A percentile compares a stretch with the other conserved stretches of the same genome.
These are phyloP conservation scores for Diaporthe sp. DNA, from an alignment of 2,329 filamentous ascomycete genomes.

Conservation along the genomic window DNA sequence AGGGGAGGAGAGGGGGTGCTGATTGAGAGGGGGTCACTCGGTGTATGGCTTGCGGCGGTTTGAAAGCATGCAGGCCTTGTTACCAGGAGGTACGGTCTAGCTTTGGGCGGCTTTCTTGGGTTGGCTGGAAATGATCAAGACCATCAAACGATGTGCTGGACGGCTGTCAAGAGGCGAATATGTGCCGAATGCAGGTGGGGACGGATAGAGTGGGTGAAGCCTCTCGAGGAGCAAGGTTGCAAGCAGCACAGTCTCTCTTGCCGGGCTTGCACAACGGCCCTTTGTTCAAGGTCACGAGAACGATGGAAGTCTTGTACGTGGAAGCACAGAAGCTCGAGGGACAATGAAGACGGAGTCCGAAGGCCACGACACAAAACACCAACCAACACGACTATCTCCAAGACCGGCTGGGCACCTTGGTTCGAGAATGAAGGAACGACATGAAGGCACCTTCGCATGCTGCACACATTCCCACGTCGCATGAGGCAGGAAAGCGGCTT, in stretches of 20 bases:
- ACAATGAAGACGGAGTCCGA: neutral
- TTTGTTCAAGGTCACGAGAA: neutral
- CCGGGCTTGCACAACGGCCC: neutral
- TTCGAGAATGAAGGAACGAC: neutral
- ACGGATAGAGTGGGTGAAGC: neutral
- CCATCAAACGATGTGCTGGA: neutral
- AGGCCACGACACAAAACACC: neutral
- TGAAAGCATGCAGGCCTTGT: neutral
- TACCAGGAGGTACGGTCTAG: neutral
- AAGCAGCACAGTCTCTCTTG: neutral
- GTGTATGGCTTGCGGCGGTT: neutral
- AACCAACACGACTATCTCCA: neutral
- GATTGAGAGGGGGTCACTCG: neutral
- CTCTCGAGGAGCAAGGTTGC: neutral
- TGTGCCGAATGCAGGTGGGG: neutral
- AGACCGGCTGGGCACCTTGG: no score
- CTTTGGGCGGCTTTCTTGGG: no score
- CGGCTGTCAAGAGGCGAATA: no score
- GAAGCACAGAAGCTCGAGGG: neutral
- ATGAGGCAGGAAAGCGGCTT: neutral
- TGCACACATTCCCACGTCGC: neutral
- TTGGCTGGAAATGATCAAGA: neutral
- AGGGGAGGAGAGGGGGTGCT: neutral
- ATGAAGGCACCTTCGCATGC: neutral
- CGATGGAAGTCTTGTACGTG: neutral